Evolutionary conservation across 2,329 filamentous ascomycete genomes (phyloP), one percentile per base, ranked within the genome.

Genomic region (Diaporthe ilicicola): DNA sequence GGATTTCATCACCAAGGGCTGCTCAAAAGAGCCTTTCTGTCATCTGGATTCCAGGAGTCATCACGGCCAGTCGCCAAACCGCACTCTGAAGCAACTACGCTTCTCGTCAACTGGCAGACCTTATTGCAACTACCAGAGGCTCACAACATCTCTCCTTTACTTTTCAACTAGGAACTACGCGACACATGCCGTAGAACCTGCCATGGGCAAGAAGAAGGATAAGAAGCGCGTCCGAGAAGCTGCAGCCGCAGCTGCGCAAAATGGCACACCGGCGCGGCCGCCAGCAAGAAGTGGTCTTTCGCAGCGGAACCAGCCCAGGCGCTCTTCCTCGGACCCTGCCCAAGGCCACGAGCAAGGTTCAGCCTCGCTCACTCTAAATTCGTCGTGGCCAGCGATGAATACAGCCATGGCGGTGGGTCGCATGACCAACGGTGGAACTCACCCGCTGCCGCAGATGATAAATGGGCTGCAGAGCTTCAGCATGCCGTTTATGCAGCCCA

Each of bases 191-290:
- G 24, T 7, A 24, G 27, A 39, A 12, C 4, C 66, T 34, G 27
- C 6, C 15, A 68, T 68, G 66, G 53, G 53, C 32, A 68, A 51
- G 12, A 68, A 68, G 53, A 68, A 68, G 53, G 53, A 68, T 10
- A 68, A 68, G 37, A 37, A 50, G 39, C 66, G 66, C 55, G 66
- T 53, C 22, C 32, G 53, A 42, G 22, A 50, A 15, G 66, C 66
- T 22, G 48, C 48, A 1, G 32, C 54, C 1, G 66, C 62, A 1
- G 42, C 54, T 10, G 66, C 53, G 3, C 19, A 56, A 19, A 59
- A 12, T 10, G 29, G 24, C 42, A 15, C 39, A 24, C 13, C 24
- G 13, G 42, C 15, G 46, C 44, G 27, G 13, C 15, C 34, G n/a
- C 8, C 39, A 39, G 39, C 39, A n/a, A 19, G 10, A 24, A 37